Base-by-base conservation (phyloP, 2,329 filamentous ascomycete species). In the Aspergillus sp. region DNA sequence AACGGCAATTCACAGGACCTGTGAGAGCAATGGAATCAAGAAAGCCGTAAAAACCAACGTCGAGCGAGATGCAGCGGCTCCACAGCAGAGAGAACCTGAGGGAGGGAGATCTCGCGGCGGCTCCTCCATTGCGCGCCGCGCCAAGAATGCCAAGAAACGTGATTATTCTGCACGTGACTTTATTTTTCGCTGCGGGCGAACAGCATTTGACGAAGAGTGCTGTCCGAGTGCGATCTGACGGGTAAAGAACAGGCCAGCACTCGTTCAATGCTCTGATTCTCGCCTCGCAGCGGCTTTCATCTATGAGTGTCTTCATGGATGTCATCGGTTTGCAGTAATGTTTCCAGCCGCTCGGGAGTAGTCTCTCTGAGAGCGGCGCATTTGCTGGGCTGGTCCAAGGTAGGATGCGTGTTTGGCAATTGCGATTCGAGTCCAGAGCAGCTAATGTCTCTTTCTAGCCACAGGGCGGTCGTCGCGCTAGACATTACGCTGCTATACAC, bases 321-420 rank as follows among this genome's bases (percentile, higher is more conserved):
- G 66, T 69, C 66, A 69, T 66, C 61, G 52, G 64, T 59, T 56
- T 58, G 62, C 51, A 66, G 61, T 61, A 58, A 67, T 67, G 64
- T 56, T 51, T 58, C 61, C 52, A 58, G 59, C 58, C 60, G 60
- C 60, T 63, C 58, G 60, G 59, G 64, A 60, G 57, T 61, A 53
- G 54, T 56, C 50, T 63, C 63, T 60, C 54, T 65, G 53, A 66
- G 59, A 60, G 55, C 61, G 53, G 56, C 59, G 53, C 59, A 60
- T 44, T 53, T 58, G 53, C 44, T 58, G 44, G 53, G 53, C 27
- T 39, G 36, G 36, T 39, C 19, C 43, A 47, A 54, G 52, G 55
- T 57, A 53, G 42, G 42, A 38, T 27, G n/a, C 12, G 19, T 19
- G 19, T 19, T 19, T 19, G 19, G 19, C 19, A 19, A 19, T 19